Percentiles rank a stretch among this genome's conserved stretches.
phyloP scores from a whole-genome alignment of 805 yeast species.

The Ogataea angusta region DNA sequence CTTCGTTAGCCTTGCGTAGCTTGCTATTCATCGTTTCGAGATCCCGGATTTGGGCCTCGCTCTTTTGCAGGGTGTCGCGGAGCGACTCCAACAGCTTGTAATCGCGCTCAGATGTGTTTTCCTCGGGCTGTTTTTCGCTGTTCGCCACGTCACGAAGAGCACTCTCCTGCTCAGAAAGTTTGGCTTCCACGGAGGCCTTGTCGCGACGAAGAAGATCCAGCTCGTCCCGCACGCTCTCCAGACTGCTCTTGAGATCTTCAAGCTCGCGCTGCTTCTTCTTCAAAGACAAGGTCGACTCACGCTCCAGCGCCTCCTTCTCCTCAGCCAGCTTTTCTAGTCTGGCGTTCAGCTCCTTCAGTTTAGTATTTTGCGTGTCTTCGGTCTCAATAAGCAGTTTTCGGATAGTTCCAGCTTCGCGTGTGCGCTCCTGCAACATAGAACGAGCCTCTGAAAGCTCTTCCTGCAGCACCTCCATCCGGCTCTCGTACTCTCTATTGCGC shows the following conservation, averaged over 20 bases:
- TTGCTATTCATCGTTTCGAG: constrained; percentile 49
- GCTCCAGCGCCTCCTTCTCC: constrained; percentile 60
- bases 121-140: not conserved
- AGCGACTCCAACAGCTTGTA: constrained; percentile 38
- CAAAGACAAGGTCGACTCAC: constrained; percentile 44
- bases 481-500: constrained; percentile 62
- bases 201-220: constrained; percentile 15
- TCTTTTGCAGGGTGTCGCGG: constrained; percentile 48
- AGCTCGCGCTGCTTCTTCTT: constrained; percentile 62
- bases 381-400: constrained; percentile 65
- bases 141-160: constrained; percentile 2
- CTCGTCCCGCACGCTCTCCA: constrained; percentile 33
- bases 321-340: constrained; percentile 51
- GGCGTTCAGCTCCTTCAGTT: constrained; percentile 52
- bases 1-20: constrained; percentile 63
- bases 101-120: constrained; percentile 5
- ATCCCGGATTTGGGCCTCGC: constrained; percentile 52
- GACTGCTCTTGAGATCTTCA: constrained; percentile 54
- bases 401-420: constrained; percentile 72
- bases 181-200: constrained; percentile 6
- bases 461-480: constrained; percentile 62
- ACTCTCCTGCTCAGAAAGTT: constrained; percentile 1
- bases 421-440: constrained; percentile 71
- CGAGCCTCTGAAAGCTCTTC: constrained; percentile 81
- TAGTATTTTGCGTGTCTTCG: constrained; percentile 53